phyloP scores from a whole-genome alignment of 345 rosid species.

The Hibiscus tridactylites region DNA sequence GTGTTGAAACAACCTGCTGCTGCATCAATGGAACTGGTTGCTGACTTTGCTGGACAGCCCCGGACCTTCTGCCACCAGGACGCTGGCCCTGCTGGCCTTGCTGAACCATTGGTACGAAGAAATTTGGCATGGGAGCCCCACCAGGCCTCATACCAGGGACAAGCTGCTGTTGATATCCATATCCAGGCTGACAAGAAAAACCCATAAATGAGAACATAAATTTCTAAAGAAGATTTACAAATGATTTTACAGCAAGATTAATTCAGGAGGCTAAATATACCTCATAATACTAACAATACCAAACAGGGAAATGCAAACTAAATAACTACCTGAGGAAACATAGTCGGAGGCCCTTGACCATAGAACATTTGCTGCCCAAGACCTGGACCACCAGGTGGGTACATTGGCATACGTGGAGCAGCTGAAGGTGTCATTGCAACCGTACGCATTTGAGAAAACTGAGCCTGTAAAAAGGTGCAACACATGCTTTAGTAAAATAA shows the following conservation, averaged over 20 bases:
- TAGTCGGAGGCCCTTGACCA: slow-evolving; percentile 74
- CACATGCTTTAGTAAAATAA: neutral
- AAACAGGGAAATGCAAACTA: neutral
- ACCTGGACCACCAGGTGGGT: slow-evolving; percentile 62
- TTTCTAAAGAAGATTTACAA: neutral
- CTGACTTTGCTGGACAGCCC: slow-evolving; percentile 50
- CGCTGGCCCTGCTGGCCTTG: slow-evolving; percentile 64
- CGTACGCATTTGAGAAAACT: slow-evolving; percentile 69
- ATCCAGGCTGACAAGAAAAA: slow-evolving; percentile 41
- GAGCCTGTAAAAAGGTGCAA: slow-evolving; percentile 35
- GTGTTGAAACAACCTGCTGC: slow-evolving; percentile 34
- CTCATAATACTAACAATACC: neutral
- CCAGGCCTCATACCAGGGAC: slow-evolving; percentile 80
- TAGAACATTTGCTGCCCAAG: slow-evolving; percentile 65
- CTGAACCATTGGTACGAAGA: slow-evolving; percentile 60
- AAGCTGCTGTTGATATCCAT: slow-evolving; percentile 81
- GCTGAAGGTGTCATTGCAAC: slow-evolving; percentile 41
- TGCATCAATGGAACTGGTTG: slow-evolving; percentile 59
- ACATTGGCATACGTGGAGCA: slow-evolving; percentile 69
- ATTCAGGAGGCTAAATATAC: neutral
- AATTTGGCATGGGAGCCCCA: slow-evolving; percentile 65
- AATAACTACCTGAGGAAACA: slow-evolving; percentile 46
- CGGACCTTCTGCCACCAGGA: slow-evolving; percentile 50
- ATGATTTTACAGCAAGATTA: neutral
- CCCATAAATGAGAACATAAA: neutral